phyloP scores from a whole-genome alignment of 306 rosid genomes.

The Fragaria ananassa region DNA sequence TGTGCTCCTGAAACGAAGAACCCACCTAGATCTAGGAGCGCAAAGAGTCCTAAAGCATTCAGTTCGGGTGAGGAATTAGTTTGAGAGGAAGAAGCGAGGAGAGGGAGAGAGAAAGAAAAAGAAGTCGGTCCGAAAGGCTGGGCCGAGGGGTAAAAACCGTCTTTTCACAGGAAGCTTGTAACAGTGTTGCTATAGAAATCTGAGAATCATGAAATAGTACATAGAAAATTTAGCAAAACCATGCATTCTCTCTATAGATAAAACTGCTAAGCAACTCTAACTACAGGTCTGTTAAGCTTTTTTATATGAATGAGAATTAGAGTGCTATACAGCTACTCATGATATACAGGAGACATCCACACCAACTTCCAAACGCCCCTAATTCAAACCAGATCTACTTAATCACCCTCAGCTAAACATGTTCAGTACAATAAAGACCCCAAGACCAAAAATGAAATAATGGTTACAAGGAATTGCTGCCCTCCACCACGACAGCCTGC shows the following conservation, averaged over 20 bases:
- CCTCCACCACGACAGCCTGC: conserved; percentile 72
- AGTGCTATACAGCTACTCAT: conserved; percentile 8
- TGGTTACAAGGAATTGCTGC: conserved; percentile 43
- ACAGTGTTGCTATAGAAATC: no score
- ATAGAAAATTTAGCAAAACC: neutral
- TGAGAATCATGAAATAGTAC: no score
- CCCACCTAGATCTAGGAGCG: no score
- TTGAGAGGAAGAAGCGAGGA: no score
- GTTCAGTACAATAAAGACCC: conserved; percentile 1
- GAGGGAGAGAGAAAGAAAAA: no score
- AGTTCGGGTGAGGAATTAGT: no score
- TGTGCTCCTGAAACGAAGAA: no score
- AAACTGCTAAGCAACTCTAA: neutral
- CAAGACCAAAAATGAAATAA: conserved; percentile 57
- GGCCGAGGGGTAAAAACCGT: no score
- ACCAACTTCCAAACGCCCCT: conserved; percentile 2
- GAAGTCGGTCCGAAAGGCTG: no score
- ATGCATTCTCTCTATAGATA: neutral
- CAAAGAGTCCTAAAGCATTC: no score
- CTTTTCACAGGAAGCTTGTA: no score
- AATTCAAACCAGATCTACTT: neutral
- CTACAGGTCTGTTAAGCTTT: neutral
- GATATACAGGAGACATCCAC: neutral
- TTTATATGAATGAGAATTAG: neutral
- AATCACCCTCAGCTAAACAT: neutral